Evolutionary conservation across 805 yeast genomes (phyloP), one percentile per base, ranked within the genome.

Genomic region (Debaryomyces hansenii): DNA sequence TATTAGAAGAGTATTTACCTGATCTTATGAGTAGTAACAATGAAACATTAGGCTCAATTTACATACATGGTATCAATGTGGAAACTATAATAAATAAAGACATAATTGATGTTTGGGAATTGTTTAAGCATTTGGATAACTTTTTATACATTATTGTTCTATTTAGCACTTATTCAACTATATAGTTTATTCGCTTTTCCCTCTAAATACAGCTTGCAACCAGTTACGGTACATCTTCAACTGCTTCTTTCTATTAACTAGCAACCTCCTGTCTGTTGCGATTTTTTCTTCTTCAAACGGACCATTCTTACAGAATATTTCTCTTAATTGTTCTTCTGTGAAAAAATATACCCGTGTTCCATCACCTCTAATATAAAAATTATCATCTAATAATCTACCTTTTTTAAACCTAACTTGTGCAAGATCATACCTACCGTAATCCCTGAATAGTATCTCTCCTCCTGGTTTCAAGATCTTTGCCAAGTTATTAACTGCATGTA

Each of bases 261-360:
- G 72, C 56, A 94, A 73, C 57, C 99, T 74, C 63, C 97, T 79
- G 69, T 94, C 99, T 1, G 96, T 87, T 1, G 88, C 98, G 35
- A 94, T 85, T 62, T 79, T 85, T 34, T 73, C 78, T 52, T 87
- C 92, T n/a, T 60, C 64, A 58, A 92, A 90, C 15, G 73, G 73
- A 5, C 75, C 63, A 12, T 48, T 44, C 6, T 42, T 43, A 40
- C 69, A 60, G 63, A 92, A 94, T 3, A 92, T 87, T 38, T 78
- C 71, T 50, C 87, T 74, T 47, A 92, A 67, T 67, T 94, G 97
- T 48, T 92, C 96, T 62, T 92, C 98, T 2, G 96, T 89, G 72
- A 94, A 94, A 70, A 94, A 94, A 64, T 94, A 94, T 10, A 94
- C 99, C 56, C 99, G 77, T 0, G 99, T 94, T 40, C 99, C 99